phyloP scores from a whole-genome alignment of 139 green algal species.

The Closterium sp. region DNA sequence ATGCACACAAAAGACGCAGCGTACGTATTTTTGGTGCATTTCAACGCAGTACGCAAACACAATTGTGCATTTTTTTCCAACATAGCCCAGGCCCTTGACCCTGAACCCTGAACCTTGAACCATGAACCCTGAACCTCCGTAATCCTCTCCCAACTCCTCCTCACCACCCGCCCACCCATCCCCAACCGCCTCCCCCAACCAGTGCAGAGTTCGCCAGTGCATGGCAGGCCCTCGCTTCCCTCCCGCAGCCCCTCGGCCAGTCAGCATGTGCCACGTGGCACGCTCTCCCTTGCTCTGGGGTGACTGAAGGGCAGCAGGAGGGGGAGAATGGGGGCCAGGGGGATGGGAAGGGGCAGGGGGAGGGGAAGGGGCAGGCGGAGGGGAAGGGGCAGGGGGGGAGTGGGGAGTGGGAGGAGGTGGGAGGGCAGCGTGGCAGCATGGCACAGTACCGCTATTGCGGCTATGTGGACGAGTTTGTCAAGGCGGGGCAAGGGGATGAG shows the following conservation, averaged over 20 bases:
- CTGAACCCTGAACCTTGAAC: no score
- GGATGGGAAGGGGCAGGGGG: background rate
- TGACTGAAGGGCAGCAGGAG: background rate
- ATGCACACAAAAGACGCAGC: no score
- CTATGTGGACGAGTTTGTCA: no score
- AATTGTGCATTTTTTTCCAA: no score
- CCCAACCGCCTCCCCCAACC: background rate
- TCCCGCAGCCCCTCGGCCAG: background rate
- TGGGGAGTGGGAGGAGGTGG: background rate
- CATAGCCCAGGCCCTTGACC: no score
- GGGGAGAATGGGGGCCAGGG: background rate
- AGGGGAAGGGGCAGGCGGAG: background rate
- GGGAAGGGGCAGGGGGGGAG: background rate
- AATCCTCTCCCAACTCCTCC: no score
- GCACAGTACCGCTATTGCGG: no score
- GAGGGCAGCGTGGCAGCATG: background rate
- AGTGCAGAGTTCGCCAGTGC: background rate
- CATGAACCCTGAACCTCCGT: no score
- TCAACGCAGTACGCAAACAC: no score
- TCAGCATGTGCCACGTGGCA: background rate
- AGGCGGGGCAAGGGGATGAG: no score
- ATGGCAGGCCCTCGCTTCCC: background rate
- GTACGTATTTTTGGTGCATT: no score
- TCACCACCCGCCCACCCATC: no score
- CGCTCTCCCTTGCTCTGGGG: background rate